These are phyloP conservation scores for Yamadazyma mexicana DNA, from an alignment of 1,139 yeast species.

Conservation along the genomic window DNA sequence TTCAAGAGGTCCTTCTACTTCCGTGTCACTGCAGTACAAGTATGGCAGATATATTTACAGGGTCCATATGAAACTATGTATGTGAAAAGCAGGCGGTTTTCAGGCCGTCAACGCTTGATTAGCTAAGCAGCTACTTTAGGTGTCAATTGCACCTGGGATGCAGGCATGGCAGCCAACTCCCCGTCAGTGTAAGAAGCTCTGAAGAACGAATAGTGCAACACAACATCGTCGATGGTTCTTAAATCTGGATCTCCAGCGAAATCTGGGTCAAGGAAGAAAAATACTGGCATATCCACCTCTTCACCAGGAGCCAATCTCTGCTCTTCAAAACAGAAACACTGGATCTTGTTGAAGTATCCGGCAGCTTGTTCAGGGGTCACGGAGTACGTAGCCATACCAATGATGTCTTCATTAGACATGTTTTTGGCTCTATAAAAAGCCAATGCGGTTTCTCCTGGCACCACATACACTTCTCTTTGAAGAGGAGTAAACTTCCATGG, in stretches of 20 bases:
- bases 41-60: no score
- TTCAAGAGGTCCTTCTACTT: no score
- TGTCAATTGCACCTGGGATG: slow-evolving; percentile 15
- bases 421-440: slow-evolving; percentile 95
- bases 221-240: slow-evolving; percentile 88
- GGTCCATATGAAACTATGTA: no score
- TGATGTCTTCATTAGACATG: slow-evolving; percentile 80
- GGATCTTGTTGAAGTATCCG: slow-evolving; percentile 93
- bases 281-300: slow-evolving; percentile 98
- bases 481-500: slow-evolving; percentile 98
- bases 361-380: slow-evolving; percentile 97
- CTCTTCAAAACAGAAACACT: slow-evolving; percentile 97
- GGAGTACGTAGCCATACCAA: slow-evolving; percentile 97
- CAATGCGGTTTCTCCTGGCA: slow-evolving; percentile 97
- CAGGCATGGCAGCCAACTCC: slow-evolving; percentile 44
- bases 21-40: no score
- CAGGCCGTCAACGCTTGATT: no score
- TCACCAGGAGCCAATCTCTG: slow-evolving; percentile 93
- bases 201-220: slow-evolving; percentile 91
- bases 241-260: slow-evolving; percentile 92
- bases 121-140: not conserved
- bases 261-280: slow-evolving; percentile 97
- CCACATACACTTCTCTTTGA: slow-evolving; percentile 87
- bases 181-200: slow-evolving; percentile 56
- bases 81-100: no score